Percentiles rank a stretch among this genome's conserved stretches.
phyloP scores from a whole-genome alignment of 768 basidiomycete species.

The Boletus bicolor region DNA sequence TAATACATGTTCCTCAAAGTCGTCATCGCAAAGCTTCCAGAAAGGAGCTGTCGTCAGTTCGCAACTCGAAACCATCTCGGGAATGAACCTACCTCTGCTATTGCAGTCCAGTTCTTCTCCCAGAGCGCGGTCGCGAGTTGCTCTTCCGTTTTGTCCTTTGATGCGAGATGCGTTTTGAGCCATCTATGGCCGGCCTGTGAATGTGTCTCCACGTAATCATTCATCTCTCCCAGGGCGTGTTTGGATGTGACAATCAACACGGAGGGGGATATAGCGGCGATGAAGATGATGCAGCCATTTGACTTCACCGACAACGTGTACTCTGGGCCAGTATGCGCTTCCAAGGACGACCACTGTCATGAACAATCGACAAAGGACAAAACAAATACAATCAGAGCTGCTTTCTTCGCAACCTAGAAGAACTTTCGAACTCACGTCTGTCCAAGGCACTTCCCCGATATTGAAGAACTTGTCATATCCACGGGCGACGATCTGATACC shows the following conservation, averaged over 20 bases:
- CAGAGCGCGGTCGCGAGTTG: constrained; percentile 74
- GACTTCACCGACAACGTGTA: constrained; percentile 91
- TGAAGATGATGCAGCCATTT: constrained; percentile 96
- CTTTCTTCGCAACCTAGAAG: background rate
- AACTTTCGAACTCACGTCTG: constrained; percentile 55
- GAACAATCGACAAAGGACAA: background rate
- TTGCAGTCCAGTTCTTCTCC: constrained; percentile 82
- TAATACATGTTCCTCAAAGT: constrained; percentile 95
- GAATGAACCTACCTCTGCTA: constrained; percentile 72
- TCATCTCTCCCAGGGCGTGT: constrained; percentile 72
- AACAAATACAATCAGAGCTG: background rate
- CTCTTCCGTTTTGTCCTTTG: constrained; percentile 62
- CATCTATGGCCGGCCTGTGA: constrained; percentile 82
- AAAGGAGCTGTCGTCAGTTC: background rate
- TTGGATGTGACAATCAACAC: constrained; percentile 88
- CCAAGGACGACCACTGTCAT: constrained; percentile 70
- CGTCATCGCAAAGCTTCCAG: constrained; percentile 88
- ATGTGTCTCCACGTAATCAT: constrained; percentile 52
- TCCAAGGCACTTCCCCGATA: constrained; percentile 95
- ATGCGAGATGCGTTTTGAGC: constrained; percentile 60
- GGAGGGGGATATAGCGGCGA: constrained; percentile 73
- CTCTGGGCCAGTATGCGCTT: constrained; percentile 65
- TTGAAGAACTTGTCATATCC: constrained; percentile 99
- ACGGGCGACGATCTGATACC: constrained; percentile 69
- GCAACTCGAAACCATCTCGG: background rate